A percentile compares a stretch with the other conserved stretches of the same genome.
These are phyloP conservation scores for Lophium mytilinum DNA, from an alignment of 495 filamentous ascomycete genomes.

Conservation along the genomic window DNA sequence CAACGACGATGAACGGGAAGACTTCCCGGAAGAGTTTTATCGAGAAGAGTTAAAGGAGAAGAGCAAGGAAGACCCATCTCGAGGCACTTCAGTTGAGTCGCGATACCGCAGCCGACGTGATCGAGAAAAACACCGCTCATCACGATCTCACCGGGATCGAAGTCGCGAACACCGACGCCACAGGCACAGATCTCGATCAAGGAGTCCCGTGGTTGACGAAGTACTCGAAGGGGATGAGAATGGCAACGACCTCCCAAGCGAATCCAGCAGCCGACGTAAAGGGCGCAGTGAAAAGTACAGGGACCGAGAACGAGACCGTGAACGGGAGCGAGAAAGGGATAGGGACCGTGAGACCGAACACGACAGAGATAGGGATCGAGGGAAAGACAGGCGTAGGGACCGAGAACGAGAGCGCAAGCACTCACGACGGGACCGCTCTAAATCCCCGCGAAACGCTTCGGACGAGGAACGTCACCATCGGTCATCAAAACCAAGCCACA, in stretches of 20 bases:
- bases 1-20: conserved; percentile 37
- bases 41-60: conserved; percentile 10
- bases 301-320: conserved; percentile 39
- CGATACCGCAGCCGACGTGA: conserved; percentile 37
- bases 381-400: conserved; percentile 23
- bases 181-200: conserved; percentile 36
- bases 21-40: conserved; percentile 7
- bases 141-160: conserved; percentile 34
- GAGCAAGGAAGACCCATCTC: conserved; percentile 10
- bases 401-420: conserved; percentile 45
- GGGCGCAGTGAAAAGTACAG: conserved; percentile 19
- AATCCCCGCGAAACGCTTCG: conserved; percentile 35
- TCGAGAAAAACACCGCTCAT: conserved; percentile 36
- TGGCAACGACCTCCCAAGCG: conserved; percentile 3
- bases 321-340: conserved; percentile 29
- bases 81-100: conserved; percentile 32
- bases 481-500: conserved; percentile 37
- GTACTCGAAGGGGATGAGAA: conserved; percentile 13
- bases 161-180: conserved; percentile 45
- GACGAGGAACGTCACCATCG: conserved; percentile 30
- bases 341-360: conserved; percentile 34
- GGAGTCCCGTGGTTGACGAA: conserved; percentile 13
- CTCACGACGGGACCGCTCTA: conserved; percentile 45
- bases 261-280: conserved; percentile 15
- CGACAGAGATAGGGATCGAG: conserved; percentile 34